Evolutionary conservation across 345 rosid species (phyloP).

Genomic region (Camelina sativa): DNA sequence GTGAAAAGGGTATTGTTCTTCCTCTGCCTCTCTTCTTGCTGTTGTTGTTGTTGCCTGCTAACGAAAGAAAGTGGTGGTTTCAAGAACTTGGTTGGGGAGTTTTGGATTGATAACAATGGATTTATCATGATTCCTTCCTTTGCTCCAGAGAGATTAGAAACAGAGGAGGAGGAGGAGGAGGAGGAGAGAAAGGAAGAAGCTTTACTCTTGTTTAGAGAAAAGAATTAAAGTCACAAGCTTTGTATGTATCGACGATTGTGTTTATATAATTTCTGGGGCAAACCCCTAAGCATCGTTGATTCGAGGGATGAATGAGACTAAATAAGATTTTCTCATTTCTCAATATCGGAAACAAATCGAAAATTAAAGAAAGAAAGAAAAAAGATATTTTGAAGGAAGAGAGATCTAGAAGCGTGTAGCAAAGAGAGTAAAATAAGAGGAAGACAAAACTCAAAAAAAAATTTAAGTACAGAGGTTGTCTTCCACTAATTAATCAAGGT

Average conservation of each 20-base stretch:
- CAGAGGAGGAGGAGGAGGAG: constrained; percentile 5
- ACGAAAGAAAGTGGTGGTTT: constrained; percentile 5
- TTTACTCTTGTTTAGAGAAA: background rate
- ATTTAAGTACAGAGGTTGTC: constrained; percentile 12
- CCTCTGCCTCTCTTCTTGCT: constrained; percentile 1
- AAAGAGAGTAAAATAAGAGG: constrained; percentile 1
- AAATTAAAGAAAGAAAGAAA: background rate
- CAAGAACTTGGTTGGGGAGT: constrained; percentile 33
- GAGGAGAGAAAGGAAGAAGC: constrained; percentile 3
- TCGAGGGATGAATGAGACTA: constrained; percentile 22
- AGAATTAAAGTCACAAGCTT: constrained; percentile 25
- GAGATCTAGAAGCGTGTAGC: constrained; percentile 35
- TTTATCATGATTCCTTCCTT: constrained; percentile 32
- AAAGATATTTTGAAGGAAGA: constrained; percentile 29
- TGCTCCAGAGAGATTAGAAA: constrained; percentile 21
- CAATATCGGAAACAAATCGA: constrained; percentile 1
- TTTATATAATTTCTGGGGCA: constrained; percentile 33
- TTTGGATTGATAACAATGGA: constrained; percentile 36
- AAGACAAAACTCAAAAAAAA: constrained; percentile 31
- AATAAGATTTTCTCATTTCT: constrained; percentile 5
- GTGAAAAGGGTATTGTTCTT: constrained; percentile 33
- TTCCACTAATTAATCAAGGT: constrained; percentile 32
- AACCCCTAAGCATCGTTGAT: constrained; percentile 41
- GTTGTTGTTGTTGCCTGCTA: constrained; percentile 30
- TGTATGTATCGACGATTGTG: constrained; percentile 25